Evolutionary conservation across 352 stramenopile genomes (phyloP).

Genomic region (Pythium dissotocum): DNA sequence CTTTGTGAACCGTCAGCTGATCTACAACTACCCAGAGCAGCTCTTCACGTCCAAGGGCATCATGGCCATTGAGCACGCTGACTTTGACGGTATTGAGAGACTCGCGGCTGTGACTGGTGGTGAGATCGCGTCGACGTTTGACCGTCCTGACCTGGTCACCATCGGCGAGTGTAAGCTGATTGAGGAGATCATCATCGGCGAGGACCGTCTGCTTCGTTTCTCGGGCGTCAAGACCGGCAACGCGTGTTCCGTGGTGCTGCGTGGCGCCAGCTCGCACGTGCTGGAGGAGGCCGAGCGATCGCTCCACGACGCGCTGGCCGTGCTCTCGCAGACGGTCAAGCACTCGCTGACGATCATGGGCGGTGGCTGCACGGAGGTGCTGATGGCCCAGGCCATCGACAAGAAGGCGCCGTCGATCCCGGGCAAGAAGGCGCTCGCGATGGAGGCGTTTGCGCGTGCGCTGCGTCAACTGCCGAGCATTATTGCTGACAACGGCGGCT

Average conservation of each 20-base stretch:
- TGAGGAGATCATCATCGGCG: conserved; percentile 99
- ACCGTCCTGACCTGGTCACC: conserved; percentile 95
- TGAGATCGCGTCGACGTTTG: conserved; percentile 97
- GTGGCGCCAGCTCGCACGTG: conserved; percentile 94
- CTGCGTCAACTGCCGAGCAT: conserved; percentile 97
- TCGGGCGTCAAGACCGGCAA: conserved; percentile 96
- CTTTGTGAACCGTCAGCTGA: conserved; percentile 99
- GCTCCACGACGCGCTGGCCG: conserved; percentile 98
- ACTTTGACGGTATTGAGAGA: conserved; percentile 99
- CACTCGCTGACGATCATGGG: conserved; percentile 96
- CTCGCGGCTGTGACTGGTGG: conserved; percentile 95
- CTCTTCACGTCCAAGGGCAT: conserved; percentile 98
- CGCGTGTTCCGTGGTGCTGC: conserved; percentile 94
- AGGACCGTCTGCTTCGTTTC: conserved; percentile 97
- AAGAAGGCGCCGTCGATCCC: conserved; percentile 90
- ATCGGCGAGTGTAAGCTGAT: conserved; percentile 98
- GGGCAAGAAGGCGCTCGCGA: conserved; percentile 98
- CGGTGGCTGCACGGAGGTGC: conserved; percentile 96
- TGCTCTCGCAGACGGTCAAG: conserved; percentile 97
- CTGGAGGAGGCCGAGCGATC: conserved; percentile 99
- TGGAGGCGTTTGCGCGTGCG: conserved; percentile 96
- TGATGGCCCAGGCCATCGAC: conserved; percentile 95
- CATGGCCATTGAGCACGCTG: conserved; percentile 99
- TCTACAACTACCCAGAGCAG: conserved; percentile 99
- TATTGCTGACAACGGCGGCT: conserved; percentile 99